Evolutionary conservation across 257 asterid genomes (phyloP).

Genomic region (Leptodermis oblonga): DNA sequence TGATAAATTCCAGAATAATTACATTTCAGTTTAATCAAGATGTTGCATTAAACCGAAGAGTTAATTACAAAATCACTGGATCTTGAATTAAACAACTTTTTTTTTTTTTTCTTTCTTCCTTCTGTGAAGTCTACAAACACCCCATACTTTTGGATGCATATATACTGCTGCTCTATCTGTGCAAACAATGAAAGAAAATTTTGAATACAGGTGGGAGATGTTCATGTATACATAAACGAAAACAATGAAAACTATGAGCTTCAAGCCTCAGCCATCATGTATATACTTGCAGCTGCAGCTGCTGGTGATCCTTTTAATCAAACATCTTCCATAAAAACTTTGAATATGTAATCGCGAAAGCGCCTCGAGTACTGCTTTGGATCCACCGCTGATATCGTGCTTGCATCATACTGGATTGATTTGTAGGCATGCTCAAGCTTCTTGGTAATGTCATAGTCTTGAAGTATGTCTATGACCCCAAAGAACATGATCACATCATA

Average conservation of each 20-base stretch:
- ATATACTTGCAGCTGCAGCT: neutral
- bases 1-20: neutral
- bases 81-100: neutral
- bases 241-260: slow-evolving; percentile 2
- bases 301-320: slow-evolving; percentile 7
- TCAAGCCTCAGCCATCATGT: slow-evolving; percentile 12
- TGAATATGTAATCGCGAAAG: slow-evolving; percentile 82
- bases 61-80: slow-evolving; percentile 1
- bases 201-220: neutral
- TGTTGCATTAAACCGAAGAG: neutral
- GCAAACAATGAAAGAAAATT: slow-evolving; percentile 11
- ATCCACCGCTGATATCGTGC: slow-evolving; percentile 92
- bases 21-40: neutral
- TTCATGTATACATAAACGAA: slow-evolving; percentile 5
- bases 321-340: slow-evolving; percentile 78
- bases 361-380: slow-evolving; percentile 81
- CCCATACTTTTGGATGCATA: neutral
- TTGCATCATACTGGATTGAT: slow-evolving; percentile 88
- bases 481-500: slow-evolving; percentile 84
- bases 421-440: slow-evolving; percentile 94
- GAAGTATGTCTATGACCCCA: slow-evolving; percentile 92
- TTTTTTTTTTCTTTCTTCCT: too few relatives aligned
- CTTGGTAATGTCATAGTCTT: slow-evolving; percentile 91
- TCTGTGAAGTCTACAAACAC: slow-evolving; percentile 1
- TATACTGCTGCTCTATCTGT: neutral